These are phyloP conservation scores for Raffaelea arxii DNA, from an alignment of 2,329 filamentous ascomycete genomes.

Conservation along the genomic window DNA sequence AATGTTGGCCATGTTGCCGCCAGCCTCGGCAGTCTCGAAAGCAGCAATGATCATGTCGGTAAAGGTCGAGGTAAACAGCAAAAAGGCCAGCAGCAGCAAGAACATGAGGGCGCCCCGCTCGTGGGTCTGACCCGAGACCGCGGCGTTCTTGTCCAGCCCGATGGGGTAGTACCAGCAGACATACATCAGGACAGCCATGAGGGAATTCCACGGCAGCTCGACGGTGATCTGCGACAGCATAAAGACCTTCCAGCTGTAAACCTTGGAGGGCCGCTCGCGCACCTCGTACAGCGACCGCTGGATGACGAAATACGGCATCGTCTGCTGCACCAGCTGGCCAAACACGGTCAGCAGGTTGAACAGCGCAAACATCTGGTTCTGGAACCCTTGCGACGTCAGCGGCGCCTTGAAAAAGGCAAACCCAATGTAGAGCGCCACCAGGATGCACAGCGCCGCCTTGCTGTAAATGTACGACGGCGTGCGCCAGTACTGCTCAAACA, in stretches of 20 bases:
- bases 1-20: slow-evolving; percentile 50
- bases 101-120: slow-evolving; percentile 71
- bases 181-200: slow-evolving; percentile 53
- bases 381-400: slow-evolving; percentile 63
- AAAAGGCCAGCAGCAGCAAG: slow-evolving; percentile 66
- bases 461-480: slow-evolving; percentile 82
- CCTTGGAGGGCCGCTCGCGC: slow-evolving; percentile 71
- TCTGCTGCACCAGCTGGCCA: slow-evolving; percentile 65
- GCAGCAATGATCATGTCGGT: slow-evolving; percentile 63
- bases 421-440: slow-evolving; percentile 66
- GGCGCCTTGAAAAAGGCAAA: slow-evolving; percentile 67
- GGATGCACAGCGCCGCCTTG: slow-evolving; percentile 58
- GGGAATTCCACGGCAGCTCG: slow-evolving; percentile 77
- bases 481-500: slow-evolving; percentile 88
- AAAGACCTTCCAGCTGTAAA: slow-evolving; percentile 77
- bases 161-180: slow-evolving; percentile 76
- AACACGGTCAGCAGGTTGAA: slow-evolving; percentile 79
- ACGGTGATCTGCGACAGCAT: slow-evolving; percentile 74
- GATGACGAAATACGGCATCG: slow-evolving; percentile 79
- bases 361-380: slow-evolving; percentile 77
- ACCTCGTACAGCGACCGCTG: slow-evolving; percentile 75
- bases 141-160: slow-evolving; percentile 56
- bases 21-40: slow-evolving; percentile 57
- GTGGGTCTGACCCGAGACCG: slow-evolving; percentile 46
- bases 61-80: slow-evolving; percentile 62